A percentile compares a stretch with the other conserved stretches of the same genome.
These are phyloP conservation scores for Schizophyllum commune DNA, from an alignment of 1,284 basidiomycete species.

Conservation along the genomic window DNA sequence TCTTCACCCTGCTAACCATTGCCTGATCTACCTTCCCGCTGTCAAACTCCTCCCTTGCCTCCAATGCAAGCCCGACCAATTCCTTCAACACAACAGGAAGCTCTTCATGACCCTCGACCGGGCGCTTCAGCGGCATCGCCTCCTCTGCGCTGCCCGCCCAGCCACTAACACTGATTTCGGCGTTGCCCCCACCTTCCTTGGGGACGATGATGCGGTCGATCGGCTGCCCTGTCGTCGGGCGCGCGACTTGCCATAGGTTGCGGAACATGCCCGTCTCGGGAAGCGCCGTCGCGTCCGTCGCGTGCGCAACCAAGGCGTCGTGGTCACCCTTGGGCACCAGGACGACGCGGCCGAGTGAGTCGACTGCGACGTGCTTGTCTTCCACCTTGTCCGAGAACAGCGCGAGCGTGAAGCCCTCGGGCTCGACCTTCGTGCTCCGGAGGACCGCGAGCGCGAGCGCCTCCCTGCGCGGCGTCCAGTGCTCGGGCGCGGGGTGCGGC, in stretches of 20 bases:
- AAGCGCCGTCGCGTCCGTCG: slow-evolving; percentile 18
- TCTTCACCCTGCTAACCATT: slow-evolving; percentile 3
- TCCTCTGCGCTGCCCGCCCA: slow-evolving; percentile 35
- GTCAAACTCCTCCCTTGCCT: slow-evolving; percentile 20
- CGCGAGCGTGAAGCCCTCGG: slow-evolving; percentile 35
- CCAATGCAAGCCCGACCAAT: slow-evolving; percentile 27
- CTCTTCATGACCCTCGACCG: slow-evolving; percentile 25
- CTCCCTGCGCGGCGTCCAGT: slow-evolving; percentile 26
- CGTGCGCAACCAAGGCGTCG: slow-evolving; percentile 24
- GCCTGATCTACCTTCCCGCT: slow-evolving; percentile 1
- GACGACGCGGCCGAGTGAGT: slow-evolving; percentile 30
- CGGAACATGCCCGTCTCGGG: slow-evolving; percentile 29
- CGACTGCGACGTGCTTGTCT: slow-evolving; percentile 25
- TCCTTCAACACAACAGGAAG: slow-evolving; percentile 31
- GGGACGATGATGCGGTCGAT: slow-evolving; percentile 32
- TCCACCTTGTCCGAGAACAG: slow-evolving; percentile 23
- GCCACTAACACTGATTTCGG: slow-evolving; percentile 11
- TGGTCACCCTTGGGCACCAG: slow-evolving; percentile 26
- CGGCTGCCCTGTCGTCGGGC: slow-evolving; percentile 26
- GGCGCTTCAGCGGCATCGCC: slow-evolving; percentile 24
- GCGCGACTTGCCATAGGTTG: slow-evolving; percentile 35
- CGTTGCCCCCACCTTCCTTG: slow-evolving; percentile 23
- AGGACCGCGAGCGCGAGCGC: slow-evolving; percentile 29
- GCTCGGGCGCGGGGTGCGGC: slow-evolving; percentile 22
- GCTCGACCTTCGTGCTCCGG: slow-evolving; percentile 29